Percentiles rank a stretch among this genome's conserved stretches.
Evolutionary conservation across 1,284 basidiomycete species (phyloP).

Genomic region (Hypsizygus ulmarius): DNA sequence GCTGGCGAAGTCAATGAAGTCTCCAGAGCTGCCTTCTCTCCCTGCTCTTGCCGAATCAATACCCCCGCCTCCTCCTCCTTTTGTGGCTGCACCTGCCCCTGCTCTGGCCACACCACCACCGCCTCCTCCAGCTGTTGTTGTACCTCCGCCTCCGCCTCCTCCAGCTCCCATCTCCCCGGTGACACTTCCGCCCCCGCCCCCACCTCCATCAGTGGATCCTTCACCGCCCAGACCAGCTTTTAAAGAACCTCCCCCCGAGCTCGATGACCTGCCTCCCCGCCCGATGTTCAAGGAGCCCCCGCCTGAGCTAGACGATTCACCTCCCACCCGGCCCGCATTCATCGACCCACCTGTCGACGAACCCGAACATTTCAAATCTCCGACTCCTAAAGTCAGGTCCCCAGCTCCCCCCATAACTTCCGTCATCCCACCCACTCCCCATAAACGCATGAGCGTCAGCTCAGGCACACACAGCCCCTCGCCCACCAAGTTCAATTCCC

Average conservation of each 20-base stretch:
- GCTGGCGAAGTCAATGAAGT: slow-evolving; percentile 34
- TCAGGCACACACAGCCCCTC: slow-evolving; percentile 32
- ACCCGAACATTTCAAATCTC: slow-evolving; percentile 30
- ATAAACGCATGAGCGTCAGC: slow-evolving; percentile 35
- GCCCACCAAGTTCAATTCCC: slow-evolving; percentile 34
- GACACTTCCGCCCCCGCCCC: slow-evolving; percentile 23
- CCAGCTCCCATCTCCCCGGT: slow-evolving; percentile 5
- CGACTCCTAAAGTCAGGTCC: slow-evolving; percentile 29
- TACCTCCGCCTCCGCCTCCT: slow-evolving; percentile 7
- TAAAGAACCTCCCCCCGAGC: slow-evolving; percentile 48
- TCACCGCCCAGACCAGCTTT: slow-evolving; percentile 47
- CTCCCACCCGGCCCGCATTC: slow-evolving; percentile 38
- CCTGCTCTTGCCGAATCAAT: slow-evolving; percentile 31
- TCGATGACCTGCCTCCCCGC: slow-evolving; percentile 46
- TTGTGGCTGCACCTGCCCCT: slow-evolving; percentile 23
- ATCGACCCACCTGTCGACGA: slow-evolving; percentile 40
- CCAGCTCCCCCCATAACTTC: slow-evolving; percentile 34
- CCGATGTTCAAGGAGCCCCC: slow-evolving; percentile 49
- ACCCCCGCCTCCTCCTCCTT: slow-evolving; percentile 40
- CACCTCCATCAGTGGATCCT: slow-evolving; percentile 33
- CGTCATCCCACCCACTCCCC: slow-evolving; percentile 47
- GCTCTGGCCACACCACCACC: slow-evolving; percentile 31
- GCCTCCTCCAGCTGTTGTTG: slow-evolving; percentile 18
- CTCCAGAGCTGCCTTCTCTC: slow-evolving; percentile 38
- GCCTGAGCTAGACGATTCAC: slow-evolving; percentile 30